These are phyloP conservation scores for Trichoderma parareesei DNA, from an alignment of 495 filamentous ascomycete species.

Conservation along the genomic window DNA sequence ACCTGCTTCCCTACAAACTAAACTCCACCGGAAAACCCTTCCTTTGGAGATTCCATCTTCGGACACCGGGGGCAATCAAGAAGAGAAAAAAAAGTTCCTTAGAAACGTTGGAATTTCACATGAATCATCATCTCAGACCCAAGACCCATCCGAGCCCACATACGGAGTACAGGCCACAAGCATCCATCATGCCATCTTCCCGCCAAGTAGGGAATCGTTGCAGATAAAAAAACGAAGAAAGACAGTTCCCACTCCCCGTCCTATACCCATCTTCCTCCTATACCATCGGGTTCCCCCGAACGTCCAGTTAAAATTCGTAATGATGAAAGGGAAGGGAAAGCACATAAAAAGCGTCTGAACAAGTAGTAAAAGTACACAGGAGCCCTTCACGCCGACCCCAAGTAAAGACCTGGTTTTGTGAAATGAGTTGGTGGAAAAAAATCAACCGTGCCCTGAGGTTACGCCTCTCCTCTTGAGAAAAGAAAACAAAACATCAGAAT, in stretches of 20 bases:
- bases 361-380: slow-evolving; percentile 2
- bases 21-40: too few species aligned
- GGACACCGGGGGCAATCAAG: background rate
- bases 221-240: background rate
- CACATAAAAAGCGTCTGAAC: too few species aligned
- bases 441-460: background rate
- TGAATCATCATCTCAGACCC: slow-evolving; percentile 1
- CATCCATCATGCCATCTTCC: background rate
- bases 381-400: background rate
- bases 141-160: background rate
- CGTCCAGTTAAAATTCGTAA: background rate
- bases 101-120: background rate
- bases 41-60: too few species aligned
- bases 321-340: background rate
- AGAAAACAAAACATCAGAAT: slow-evolving; percentile 9
- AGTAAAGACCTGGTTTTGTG: background rate
- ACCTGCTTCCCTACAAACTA: too few species aligned
- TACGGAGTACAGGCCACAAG: too few species aligned
- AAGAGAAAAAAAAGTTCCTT: background rate
- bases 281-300: background rate
- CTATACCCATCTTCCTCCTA: background rate
- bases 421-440: background rate
- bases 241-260: background rate
- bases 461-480: slow-evolving; percentile 14
- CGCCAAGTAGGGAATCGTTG: background rate